Conservation (phyloP, 352 stramenopile species). For the Phytophthora brassicae region DNA sequence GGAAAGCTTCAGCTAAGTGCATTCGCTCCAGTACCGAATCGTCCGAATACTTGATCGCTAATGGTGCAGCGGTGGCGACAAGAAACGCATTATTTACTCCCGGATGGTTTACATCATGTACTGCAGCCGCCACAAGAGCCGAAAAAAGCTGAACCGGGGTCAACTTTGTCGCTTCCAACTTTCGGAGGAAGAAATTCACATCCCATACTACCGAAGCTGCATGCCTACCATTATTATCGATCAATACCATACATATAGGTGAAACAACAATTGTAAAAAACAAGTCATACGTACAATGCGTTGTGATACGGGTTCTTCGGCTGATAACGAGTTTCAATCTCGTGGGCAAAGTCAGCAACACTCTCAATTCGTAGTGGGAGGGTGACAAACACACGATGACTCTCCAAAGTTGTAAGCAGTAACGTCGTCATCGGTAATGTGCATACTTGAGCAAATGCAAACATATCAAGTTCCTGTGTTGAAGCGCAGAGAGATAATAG, state of each 20-base stretch:
- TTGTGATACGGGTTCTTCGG: conserved; percentile 83
- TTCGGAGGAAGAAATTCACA: conserved; percentile 65
- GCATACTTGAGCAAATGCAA: conserved; percentile 48
- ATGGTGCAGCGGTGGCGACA: conserved; percentile 72
- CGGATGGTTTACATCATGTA: conserved; percentile 93
- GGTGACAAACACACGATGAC: conserved; percentile 57
- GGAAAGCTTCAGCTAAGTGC: conserved; percentile 73
- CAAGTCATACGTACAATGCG: conserved; percentile 46
- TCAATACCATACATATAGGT: too few species aligned
- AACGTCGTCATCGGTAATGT: conserved; percentile 60
- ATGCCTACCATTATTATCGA: conserved; percentile 48
- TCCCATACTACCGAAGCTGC: conserved; percentile 74
- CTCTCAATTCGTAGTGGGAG: conserved; percentile 58
- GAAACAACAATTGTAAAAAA: background rate
- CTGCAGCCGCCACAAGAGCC: conserved; percentile 86
- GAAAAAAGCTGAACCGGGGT: conserved; percentile 62
- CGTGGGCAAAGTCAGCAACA: conserved; percentile 52
- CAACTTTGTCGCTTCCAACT: conserved; percentile 37
- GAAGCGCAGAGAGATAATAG: conserved; percentile 35
- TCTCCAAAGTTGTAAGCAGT: conserved; percentile 67
- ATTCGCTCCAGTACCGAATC: conserved; percentile 89
- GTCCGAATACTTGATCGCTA: conserved; percentile 94
- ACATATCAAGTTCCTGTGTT: conserved; percentile 53
- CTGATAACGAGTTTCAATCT: conserved; percentile 71
- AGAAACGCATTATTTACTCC: conserved; percentile 93